Conservation (phyloP, 805 yeast species). For the Kodamaea fukazawae region DNA sequence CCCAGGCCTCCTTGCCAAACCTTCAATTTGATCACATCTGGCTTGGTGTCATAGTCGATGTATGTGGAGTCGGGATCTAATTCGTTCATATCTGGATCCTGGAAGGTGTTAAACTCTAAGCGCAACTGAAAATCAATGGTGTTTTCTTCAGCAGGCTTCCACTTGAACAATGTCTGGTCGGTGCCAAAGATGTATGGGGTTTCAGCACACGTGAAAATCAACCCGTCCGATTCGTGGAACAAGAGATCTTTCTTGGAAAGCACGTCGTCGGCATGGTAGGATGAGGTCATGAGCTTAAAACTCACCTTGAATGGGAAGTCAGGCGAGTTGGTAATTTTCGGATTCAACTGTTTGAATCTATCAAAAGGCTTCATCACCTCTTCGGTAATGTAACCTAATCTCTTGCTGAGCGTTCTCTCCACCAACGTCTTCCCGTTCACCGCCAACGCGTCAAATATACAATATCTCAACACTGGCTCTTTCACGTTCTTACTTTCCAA, state of each 20-base stretch:
- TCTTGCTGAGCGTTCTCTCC: conserved; percentile 68
- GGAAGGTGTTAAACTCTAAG: conserved; percentile 54
- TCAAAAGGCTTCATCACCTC: conserved; percentile 80
- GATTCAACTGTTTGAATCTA: conserved; percentile 62
- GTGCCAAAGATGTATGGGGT: conserved; percentile 89
- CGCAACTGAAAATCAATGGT: conserved; percentile 82
- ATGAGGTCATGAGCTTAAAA: conserved; percentile 82
- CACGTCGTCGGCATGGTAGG: conserved; percentile 75
- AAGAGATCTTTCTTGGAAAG: conserved; percentile 67
- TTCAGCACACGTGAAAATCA: conserved; percentile 87
- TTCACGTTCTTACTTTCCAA: conserved; percentile 61
- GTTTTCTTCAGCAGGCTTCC: conserved; percentile 97
- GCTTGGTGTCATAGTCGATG: conserved; percentile 77
- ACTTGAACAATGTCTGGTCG: conserved; percentile 79
- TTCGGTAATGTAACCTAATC: conserved; percentile 84
- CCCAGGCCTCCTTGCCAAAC: conserved; percentile 74
- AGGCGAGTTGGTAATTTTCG: conserved; percentile 62
- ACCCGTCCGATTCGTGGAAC: conserved; percentile 90
- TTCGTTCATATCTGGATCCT: conserved; percentile 63
- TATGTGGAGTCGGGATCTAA: conserved; percentile 71
- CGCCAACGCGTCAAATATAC: conserved; percentile 89
- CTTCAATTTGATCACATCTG: conserved; percentile 55
- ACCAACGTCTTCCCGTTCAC: conserved; percentile 72
- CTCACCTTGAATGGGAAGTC: conserved; percentile 81
- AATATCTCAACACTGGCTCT: conserved; percentile 56